Percentiles rank a stretch among this genome's conserved stretches.
Evolutionary conservation across 345 rosid genomes (phyloP).

Genomic region (Fremontodendron californicum): DNA sequence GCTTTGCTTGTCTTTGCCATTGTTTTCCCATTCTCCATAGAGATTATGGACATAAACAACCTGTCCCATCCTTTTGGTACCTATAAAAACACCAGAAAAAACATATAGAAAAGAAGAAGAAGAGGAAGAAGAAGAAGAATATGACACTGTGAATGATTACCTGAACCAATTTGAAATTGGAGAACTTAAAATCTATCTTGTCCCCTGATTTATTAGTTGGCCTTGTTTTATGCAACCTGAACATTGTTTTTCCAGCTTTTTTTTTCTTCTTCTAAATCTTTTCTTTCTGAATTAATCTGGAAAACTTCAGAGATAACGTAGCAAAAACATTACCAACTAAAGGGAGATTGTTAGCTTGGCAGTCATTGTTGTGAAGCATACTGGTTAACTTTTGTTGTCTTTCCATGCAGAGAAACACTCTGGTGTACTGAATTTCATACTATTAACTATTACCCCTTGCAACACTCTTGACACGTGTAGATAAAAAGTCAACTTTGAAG

Average conservation of each 20-base stretch:
- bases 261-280: neutral
- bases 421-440: neutral
- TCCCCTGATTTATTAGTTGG: conserved; percentile 34
- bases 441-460: too few relatives aligned
- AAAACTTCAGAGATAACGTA: neutral
- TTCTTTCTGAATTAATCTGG: neutral
- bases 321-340: conserved; percentile 7
- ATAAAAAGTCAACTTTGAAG: neutral
- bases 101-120: neutral
- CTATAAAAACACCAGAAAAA: conserved; percentile 18
- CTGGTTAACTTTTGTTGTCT: conserved; percentile 2
- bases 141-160: conserved; percentile 12
- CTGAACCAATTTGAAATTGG: conserved; percentile 46
- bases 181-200: conserved; percentile 47
- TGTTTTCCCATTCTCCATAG: conserved; percentile 46
- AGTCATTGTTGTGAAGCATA: conserved; percentile 13
- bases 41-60: conserved; percentile 40
- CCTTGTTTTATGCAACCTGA: conserved; percentile 39
- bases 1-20: conserved; percentile 44
- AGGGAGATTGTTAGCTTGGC: conserved; percentile 7
- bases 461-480: neutral
- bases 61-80: conserved; percentile 76
- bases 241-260: conserved; percentile 27
- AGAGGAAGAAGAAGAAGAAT: neutral
- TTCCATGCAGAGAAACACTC: neutral